Conservation (phyloP, 768 basidiomycete genomes). For the Imleria badia region DNA sequence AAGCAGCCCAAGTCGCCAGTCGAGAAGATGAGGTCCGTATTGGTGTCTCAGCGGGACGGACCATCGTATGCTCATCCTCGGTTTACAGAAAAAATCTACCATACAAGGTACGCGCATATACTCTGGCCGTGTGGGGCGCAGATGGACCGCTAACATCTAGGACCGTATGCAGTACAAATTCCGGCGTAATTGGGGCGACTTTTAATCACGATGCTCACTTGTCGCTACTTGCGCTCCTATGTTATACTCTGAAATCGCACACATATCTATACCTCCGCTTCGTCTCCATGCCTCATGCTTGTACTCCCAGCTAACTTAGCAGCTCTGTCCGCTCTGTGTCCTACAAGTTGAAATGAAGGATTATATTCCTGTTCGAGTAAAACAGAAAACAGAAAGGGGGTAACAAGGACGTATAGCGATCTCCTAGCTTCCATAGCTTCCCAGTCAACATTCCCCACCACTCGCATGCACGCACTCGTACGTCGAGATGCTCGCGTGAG, state of each 20-base stretch:
- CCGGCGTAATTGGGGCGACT: slow-evolving; percentile 85
- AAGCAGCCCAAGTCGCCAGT: slow-evolving; percentile 66
- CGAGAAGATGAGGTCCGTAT: slow-evolving; percentile 70
- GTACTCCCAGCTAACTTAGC: slow-evolving; percentile 1
- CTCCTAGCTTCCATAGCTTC: slow-evolving; percentile 86
- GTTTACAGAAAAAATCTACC: slow-evolving; percentile 68
- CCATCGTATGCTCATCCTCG: slow-evolving; percentile 3
- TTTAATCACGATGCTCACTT: slow-evolving; percentile 40
- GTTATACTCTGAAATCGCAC: slow-evolving; percentile 13
- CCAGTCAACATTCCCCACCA: slow-evolving; percentile 86
- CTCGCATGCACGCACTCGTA: slow-evolving; percentile 91
- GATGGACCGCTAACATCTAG: slow-evolving; percentile 48
- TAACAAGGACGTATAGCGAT: not conserved
- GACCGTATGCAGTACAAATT: slow-evolving; percentile 84
- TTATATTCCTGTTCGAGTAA: slow-evolving; percentile 2
- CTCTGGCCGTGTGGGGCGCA: slow-evolving; percentile 15
- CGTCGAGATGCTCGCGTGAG: slow-evolving; percentile 80
- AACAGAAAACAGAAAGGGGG: slow-evolving; percentile 1
- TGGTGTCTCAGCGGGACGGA: not conserved
- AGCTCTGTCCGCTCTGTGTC: not conserved
- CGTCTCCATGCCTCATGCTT: slow-evolving; percentile 7
- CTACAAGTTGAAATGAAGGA: slow-evolving; percentile 1
- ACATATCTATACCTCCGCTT: slow-evolving; percentile 29
- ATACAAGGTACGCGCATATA: slow-evolving; percentile 67
- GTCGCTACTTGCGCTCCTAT: slow-evolving; percentile 4